phyloP scores from a whole-genome alignment of 495 filamentous ascomycete species.

The Podospora comata region DNA sequence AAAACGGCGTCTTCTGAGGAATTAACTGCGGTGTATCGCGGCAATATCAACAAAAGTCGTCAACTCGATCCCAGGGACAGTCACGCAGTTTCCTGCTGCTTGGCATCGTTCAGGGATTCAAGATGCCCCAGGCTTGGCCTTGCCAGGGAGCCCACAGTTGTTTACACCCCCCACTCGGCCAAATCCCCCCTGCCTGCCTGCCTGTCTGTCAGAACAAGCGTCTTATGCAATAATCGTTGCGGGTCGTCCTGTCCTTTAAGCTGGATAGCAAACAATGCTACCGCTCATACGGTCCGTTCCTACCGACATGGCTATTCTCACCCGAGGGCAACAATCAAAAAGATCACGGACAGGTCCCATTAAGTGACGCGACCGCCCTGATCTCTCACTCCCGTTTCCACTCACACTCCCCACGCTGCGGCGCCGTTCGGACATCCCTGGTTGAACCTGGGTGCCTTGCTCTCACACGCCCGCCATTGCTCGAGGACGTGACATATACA shows the following conservation, averaged over 20 bases:
- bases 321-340: constrained; percentile 27
- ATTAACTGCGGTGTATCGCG: neutral
- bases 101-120: constrained; percentile 16
- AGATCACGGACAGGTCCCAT: constrained; percentile 21
- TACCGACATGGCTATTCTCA: constrained; percentile 44
- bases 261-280: constrained; percentile 28
- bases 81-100: neutral
- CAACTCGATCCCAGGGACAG: neutral
- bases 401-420: constrained; percentile 30
- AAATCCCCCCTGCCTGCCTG: constrained; percentile 15
- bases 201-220: constrained; percentile 17
- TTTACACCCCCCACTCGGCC: constrained; percentile 22
- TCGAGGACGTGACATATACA: constrained; percentile 16
- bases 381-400: constrained; percentile 17
- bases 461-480: constrained; percentile 13
- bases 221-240: constrained; percentile 25
- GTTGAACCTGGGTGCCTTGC: constrained; percentile 14
- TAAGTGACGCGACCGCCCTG: constrained; percentile 32
- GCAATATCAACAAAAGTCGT: neutral
- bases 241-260: constrained; percentile 12
- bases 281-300: constrained; percentile 44
- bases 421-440: constrained; percentile 33
- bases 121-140: constrained; percentile 17
- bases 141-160: constrained; percentile 16
- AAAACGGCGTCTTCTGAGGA: neutral